Evolutionary conservation across 495 filamentous ascomycete genomes (phyloP).

Genomic region (Neurospora tetraspora): DNA sequence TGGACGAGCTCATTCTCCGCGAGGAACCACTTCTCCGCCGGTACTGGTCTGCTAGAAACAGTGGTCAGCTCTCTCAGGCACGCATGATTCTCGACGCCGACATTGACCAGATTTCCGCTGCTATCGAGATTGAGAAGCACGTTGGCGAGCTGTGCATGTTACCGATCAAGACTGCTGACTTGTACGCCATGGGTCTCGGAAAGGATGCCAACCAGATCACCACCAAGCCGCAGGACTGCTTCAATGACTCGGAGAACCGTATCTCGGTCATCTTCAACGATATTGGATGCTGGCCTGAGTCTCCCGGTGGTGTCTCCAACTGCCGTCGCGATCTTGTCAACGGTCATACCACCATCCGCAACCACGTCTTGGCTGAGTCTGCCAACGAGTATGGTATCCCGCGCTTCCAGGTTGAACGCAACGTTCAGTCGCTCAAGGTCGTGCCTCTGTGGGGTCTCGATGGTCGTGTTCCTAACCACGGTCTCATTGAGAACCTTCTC

Average conservation of each 20-base stretch:
- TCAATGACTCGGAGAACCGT: conserved; percentile 40
- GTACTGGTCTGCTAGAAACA: conserved; percentile 50
- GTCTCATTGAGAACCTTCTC: conserved; percentile 51
- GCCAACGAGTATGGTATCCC: conserved; percentile 57
- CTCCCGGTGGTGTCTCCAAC: conserved; percentile 56
- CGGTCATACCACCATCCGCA: conserved; percentile 49
- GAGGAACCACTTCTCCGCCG: conserved; percentile 41
- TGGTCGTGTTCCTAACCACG: conserved; percentile 52
- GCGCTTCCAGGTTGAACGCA: conserved; percentile 56
- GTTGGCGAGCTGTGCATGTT: conserved; percentile 47
- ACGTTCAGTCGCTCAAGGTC: conserved; percentile 55
- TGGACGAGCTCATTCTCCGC: conserved; percentile 52
- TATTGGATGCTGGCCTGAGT: conserved; percentile 57
- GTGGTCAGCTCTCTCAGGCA: conserved; percentile 42
- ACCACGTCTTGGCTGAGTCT: conserved; percentile 57
- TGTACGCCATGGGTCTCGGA: conserved; percentile 56
- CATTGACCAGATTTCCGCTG: conserved; percentile 50
- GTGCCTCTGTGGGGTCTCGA: conserved; percentile 59
- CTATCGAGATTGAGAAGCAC: conserved; percentile 50
- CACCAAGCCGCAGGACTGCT: conserved; percentile 29
- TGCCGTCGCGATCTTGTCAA: conserved; percentile 62
- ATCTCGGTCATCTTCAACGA: conserved; percentile 56
- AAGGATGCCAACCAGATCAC: conserved; percentile 42
- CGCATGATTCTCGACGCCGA: conserved; percentile 45
- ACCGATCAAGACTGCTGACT: conserved; percentile 51